Evolutionary conservation across 257 asterid genomes (phyloP), one percentile per base, ranked within the genome.

Genomic region (Prunella vulgaris): DNA sequence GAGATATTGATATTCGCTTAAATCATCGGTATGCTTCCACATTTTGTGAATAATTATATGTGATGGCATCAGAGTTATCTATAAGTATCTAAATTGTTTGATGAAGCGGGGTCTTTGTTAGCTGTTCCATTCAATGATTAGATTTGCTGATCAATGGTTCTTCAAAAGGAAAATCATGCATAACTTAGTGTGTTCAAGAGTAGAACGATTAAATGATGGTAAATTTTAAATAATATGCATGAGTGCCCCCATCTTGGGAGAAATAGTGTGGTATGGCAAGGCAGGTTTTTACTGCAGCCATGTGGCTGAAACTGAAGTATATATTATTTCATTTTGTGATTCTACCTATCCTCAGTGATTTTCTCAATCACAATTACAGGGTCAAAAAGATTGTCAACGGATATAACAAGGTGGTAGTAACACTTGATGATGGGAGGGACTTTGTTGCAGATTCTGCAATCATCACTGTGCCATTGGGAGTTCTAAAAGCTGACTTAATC

Each of bases 401-500:
- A 67, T 87, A 81, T 70, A 83, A 85, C 46, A 89, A 87, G 80
- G 97, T 91, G 76, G 74, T 65, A 69, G 84, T 94, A 17, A 80
- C 90, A 63, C 77, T 85, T 37, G 96, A 91, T 70, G 91, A 88
- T 27, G 99, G 99, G 69, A 85, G 80, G 71, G 78, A 56, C 72
- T 86, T 94, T 69, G 84, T 86, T 56, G 97, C 97, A 14, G 96
- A 94, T 84, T 95, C 93, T 74, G 96, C 87, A 62, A 89, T 94
- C 35, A 38, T 94, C 73, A 89, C 99, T 18, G 99, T 91, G 64
- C 99, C 99, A 14, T 76, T 94, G 25, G 99, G 99, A 32, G 84
- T 89, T 66, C 84, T 94, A 21, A 94, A 94, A 85, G 87, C 97
- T 63, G 83, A 89, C 75, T 25, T 80, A 20, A 94, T 94, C 7